Evolutionary conservation across 192 early-diverging fungal species (phyloP), one percentile per base, ranked within the genome.

Genomic region (Backusella macrospora): DNA sequence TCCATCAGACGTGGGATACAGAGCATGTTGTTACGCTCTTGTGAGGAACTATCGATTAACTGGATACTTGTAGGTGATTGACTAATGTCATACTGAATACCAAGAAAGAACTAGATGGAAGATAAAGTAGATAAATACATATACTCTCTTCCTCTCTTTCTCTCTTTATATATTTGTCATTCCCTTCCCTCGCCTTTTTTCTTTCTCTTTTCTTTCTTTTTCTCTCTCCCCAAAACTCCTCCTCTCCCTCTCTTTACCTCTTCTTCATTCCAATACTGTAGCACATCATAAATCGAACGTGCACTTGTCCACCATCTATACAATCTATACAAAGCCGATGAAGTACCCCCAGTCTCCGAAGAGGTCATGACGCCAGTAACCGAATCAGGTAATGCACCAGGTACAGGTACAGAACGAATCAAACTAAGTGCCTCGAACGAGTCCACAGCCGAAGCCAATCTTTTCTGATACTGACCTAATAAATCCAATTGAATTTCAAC

Each of bases 401-500:
- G 83, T 43, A 89, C 82, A 1, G 84, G 82, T 15, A 81, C 80
- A 34, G 76, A 75, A 26, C 76, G 67, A 46, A 81, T 77, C 37
- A 83, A 80, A 12, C 84, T 82, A 34, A 85, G 29, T 6, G 85
- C 82, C 49, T 87, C 87, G 40, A 86, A 87, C 1, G 85, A 80
- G 55, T 86, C 83, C 9, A 89, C 77, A 7, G 86, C 81, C n/a
- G 76, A 78, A 4, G 77, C 70, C n/a, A 90, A 86, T 21, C 87
- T 83, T 3, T 80, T 70, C 14, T 81, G 75, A 34, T 92, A 88
- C 1, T 83, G 72, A 46, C 82, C 82, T 15, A 93, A 74, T 0
- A 93, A 44, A 34, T 87, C 86, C 43, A 92, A 75, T 74, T 92
- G 92, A 29, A 88, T 85, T 37, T 88, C 87, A 7, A 86, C 76